These are phyloP conservation scores for Penicillium cosmopolitanum DNA, from an alignment of 495 filamentous ascomycete genomes.

Conservation along the genomic window DNA sequence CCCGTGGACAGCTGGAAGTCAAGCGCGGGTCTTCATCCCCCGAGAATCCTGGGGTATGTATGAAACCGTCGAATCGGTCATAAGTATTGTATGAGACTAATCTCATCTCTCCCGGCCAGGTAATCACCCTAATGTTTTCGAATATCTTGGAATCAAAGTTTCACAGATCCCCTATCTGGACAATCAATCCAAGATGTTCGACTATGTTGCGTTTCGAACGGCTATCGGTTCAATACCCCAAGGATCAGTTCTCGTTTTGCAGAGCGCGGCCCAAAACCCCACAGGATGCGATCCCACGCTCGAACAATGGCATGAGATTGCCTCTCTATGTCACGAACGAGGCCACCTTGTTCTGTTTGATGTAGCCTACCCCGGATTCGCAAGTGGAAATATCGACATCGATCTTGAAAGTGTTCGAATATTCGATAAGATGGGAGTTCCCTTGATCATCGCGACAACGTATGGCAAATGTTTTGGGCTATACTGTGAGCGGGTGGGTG, in stretches of 20 bases:
- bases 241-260: constrained; percentile 21
- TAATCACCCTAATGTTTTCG: constrained; percentile 17
- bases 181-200: constrained; percentile 16
- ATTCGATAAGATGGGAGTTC: constrained; percentile 17
- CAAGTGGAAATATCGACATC: constrained; percentile 18
- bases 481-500: constrained; percentile 24
- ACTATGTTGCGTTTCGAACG: constrained; percentile 10
- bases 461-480: constrained; percentile 24
- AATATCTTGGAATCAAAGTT: constrained; percentile 14
- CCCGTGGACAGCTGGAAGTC: constrained; percentile 14
- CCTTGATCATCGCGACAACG: constrained; percentile 17
- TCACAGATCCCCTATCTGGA: constrained; percentile 14
- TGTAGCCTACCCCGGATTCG: constrained; percentile 21
- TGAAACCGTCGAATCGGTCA: no score
- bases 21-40: constrained; percentile 18
- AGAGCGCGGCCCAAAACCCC: constrained; percentile 21
- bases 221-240: constrained; percentile 14
- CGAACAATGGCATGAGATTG: constrained; percentile 18
- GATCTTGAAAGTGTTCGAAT: constrained; percentile 17
- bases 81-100: no score
- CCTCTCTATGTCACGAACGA: constrained; percentile 11
- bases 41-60: constrained; percentile 20
- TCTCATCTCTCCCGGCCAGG: constrained; percentile 10
- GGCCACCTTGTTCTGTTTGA: constrained; percentile 24
- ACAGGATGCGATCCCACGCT: constrained; percentile 22